Percentiles rank a stretch among this genome's conserved stretches.
phyloP scores from a whole-genome alignment of 1,139 yeast species.

The Yamadazyma oceani region DNA sequence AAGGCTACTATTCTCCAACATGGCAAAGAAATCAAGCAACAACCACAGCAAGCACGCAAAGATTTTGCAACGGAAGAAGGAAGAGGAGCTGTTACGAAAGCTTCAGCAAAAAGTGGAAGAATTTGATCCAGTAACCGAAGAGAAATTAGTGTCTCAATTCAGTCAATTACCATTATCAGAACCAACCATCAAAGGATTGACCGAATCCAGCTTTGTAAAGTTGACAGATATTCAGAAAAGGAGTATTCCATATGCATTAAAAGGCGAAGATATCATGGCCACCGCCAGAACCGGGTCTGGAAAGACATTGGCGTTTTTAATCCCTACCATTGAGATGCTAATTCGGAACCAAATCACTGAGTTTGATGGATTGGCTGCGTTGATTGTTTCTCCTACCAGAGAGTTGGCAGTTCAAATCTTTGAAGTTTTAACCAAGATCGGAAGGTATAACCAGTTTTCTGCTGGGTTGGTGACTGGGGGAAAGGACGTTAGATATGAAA shows the following conservation, averaged over 20 bases:
- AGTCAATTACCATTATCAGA: constrained; percentile 74
- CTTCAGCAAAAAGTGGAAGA: constrained; percentile 51
- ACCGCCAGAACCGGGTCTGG: constrained; percentile 98
- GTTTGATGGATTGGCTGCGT: constrained; percentile 89
- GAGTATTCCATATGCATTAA: constrained; percentile 73
- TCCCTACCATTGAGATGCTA: constrained; percentile 78
- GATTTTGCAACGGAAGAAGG: constrained; percentile 30
- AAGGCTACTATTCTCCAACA: neutral
- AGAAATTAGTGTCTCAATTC: constrained; percentile 39
- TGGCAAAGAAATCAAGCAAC: constrained; percentile 13
- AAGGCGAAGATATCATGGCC: constrained; percentile 82
- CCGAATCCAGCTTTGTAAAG: constrained; percentile 66
- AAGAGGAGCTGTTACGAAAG: constrained; percentile 43
- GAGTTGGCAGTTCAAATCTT: constrained; percentile 93
- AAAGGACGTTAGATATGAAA: constrained; percentile 84
- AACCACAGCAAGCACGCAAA: constrained; percentile 19
- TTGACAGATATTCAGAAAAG: constrained; percentile 86
- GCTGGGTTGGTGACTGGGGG: constrained; percentile 98
- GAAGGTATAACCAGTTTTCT: constrained; percentile 74
- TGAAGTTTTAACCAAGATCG: constrained; percentile 84
- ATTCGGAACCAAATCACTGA: constrained; percentile 80
- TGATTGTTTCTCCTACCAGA: constrained; percentile 89
- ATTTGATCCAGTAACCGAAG: constrained; percentile 44
- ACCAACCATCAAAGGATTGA: constrained; percentile 68
- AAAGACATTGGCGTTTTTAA: constrained; percentile 85